Percentiles rank a stretch among this genome's conserved stretches.
phyloP scores from a whole-genome alignment of 1,284 basidiomycete genomes.

The Pseudozyma flocculosa region DNA sequence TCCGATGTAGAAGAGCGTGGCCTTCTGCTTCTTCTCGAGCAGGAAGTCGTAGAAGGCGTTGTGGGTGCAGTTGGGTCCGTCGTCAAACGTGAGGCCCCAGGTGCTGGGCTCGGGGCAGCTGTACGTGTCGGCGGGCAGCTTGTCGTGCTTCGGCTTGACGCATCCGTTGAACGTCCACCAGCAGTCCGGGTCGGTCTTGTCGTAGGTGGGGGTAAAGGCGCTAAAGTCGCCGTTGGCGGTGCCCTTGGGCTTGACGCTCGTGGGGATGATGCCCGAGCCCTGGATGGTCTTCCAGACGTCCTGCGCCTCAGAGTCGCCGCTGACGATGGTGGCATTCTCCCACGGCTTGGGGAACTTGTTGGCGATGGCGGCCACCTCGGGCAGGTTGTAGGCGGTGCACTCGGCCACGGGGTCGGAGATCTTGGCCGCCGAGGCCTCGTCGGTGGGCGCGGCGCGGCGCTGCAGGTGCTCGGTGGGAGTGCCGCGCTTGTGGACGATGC shows the following conservation, averaged over 20 bases:
- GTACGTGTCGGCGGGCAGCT: conserved; percentile 58
- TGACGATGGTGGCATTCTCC: conserved; percentile 58
- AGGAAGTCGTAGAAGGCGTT: conserved; percentile 64
- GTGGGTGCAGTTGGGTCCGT: conserved; percentile 61
- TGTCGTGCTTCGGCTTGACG: conserved; percentile 49
- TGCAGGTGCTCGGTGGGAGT: conserved; percentile 14
- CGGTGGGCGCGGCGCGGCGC: conserved; percentile 17
- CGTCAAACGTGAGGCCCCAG: conserved; percentile 63
- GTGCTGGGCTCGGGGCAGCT: conserved; percentile 61
- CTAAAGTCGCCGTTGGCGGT: conserved; percentile 39
- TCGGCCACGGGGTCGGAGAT: conserved; percentile 25
- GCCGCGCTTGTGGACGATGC: conserved; percentile 27
- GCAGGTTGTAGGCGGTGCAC: conserved; percentile 43
- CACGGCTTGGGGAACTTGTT: conserved; percentile 49
- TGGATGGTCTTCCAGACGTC: conserved; percentile 49
- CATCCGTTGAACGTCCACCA: conserved; percentile 52
- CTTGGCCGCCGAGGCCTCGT: conserved; percentile 31
- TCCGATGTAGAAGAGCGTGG: conserved; percentile 62
- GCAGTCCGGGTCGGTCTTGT: conserved; percentile 47
- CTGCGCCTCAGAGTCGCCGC: conserved; percentile 58
- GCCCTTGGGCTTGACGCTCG: conserved; percentile 56
- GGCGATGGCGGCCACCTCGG: conserved; percentile 36
- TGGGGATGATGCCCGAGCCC: conserved; percentile 54
- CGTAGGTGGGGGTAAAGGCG: conserved; percentile 29
- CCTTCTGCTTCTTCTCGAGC: conserved; percentile 61